phyloP scores from a whole-genome alignment of 2,329 filamentous ascomycete genomes.

The Aschersonia sp. region DNA sequence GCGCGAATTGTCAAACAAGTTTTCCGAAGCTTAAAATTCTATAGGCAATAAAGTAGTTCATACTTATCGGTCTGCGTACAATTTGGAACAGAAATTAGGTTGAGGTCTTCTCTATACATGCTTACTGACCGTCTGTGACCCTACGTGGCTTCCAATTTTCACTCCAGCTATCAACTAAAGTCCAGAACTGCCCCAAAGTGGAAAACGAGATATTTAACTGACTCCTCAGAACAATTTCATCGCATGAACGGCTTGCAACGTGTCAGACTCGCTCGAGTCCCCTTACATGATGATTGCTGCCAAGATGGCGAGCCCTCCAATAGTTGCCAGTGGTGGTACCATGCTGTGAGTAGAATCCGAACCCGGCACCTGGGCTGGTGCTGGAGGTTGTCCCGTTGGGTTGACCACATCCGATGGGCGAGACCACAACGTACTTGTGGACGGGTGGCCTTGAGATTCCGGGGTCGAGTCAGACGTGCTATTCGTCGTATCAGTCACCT shows the following conservation, averaged over 20 bases:
- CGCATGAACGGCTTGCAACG: neutral
- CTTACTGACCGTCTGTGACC: slow-evolving; percentile 1
- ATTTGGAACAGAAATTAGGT: slow-evolving; percentile 3
- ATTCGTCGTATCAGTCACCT: slow-evolving; percentile 4
- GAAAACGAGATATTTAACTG: slow-evolving; percentile 4
- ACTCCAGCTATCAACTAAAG: slow-evolving; percentile 7
- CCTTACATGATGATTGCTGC: slow-evolving; percentile 11
- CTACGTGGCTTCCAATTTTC: slow-evolving; percentile 6
- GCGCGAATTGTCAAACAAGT: too few relatives aligned
- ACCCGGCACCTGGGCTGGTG: slow-evolving; percentile 12
- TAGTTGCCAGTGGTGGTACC: slow-evolving; percentile 8
- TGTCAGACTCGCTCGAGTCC: neutral
- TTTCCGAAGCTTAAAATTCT: too few relatives aligned
- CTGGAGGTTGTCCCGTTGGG: slow-evolving; percentile 8
- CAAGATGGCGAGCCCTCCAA: slow-evolving; percentile 13
- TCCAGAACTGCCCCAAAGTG: slow-evolving; percentile 9
- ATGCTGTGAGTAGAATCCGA: slow-evolving; percentile 12
- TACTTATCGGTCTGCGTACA: slow-evolving; percentile 1
- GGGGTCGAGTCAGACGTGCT: slow-evolving; percentile 3
- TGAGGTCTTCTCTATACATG: neutral
- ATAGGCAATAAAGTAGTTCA: neutral
- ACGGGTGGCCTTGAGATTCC: slow-evolving; percentile 5
- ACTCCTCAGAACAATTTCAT: too few relatives aligned
- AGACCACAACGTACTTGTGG: slow-evolving; percentile 11
- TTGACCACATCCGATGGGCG: slow-evolving; percentile 8